Conservation (phyloP, 352 stramenopile species). For the Phytophthora citrophthora region DNA sequence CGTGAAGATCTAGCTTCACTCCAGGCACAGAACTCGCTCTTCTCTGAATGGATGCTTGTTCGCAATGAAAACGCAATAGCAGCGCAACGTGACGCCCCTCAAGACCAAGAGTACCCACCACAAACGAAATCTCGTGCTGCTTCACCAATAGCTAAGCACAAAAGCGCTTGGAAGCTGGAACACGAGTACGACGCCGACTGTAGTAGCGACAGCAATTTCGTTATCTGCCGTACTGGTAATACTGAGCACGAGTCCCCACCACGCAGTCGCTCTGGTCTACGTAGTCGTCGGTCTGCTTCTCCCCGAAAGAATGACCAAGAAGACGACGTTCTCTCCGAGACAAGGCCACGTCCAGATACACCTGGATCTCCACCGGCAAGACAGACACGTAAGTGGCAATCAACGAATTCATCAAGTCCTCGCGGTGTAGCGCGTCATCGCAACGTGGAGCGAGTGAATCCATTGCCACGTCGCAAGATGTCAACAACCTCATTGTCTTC, state of each 20-base stretch:
- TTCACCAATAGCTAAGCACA: conserved; percentile 7
- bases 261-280: background rate
- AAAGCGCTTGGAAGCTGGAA: conserved; percentile 19
- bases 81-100: conserved; percentile 26
- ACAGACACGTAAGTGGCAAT: conserved; percentile 3
- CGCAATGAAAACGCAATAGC: conserved; percentile 62
- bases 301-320: conserved; percentile 13
- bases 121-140: conserved; percentile 7
- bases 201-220: conserved; percentile 19
- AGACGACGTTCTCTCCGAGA: conserved; percentile 7
- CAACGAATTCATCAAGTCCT: conserved; percentile 8
- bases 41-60: conserved; percentile 85
- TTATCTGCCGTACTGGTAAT: background rate
- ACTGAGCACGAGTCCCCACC: conserved; percentile 5
- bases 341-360: conserved; percentile 3
- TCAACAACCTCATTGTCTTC: conserved; percentile 46
- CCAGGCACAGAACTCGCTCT: conserved; percentile 67
- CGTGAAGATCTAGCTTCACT: conserved; percentile 65
- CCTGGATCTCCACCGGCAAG: conserved; percentile 12
- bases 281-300: conserved; percentile 5
- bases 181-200: conserved; percentile 18
- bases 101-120: conserved; percentile 3
- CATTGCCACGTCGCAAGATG: conserved; percentile 27
- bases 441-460: conserved; percentile 7
- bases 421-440: conserved; percentile 9